Base-by-base conservation (phyloP, 2,329 filamentous ascomycete genomes). In the Aureobasidium sp. region DNA sequence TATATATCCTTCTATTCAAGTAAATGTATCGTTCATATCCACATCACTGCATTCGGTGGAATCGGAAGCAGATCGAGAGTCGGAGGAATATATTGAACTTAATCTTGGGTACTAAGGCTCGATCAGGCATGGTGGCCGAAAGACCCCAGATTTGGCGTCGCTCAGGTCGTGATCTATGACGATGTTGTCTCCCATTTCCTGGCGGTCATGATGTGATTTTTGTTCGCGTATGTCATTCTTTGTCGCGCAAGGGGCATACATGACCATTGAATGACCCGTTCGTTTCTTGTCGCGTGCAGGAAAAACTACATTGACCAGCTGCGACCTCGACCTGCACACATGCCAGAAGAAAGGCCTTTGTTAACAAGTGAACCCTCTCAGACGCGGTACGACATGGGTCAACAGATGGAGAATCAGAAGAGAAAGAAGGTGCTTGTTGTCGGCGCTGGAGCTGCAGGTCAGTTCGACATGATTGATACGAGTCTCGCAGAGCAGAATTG, bases 391-490 rank as follows among this genome's bases (percentile, higher is more conserved):
- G 69, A 73, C 49, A 74, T 71, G 70, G 67, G 66, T 25, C 68
- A 68, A 57, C 69, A 67, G 11, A 68, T 72, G 66, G 72, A 74
- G 63, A 66, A 66, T n/a, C 71, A 73, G 66, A 69, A 69, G 61
- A 63, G 62, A 42, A 82, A 81, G 66, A 80, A 78, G 65, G 75
- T 87, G 25, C 77, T 83, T 11, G 77, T 87, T 29, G 78, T 88
- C 32, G 85, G 85, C 3, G 85, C 81, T 34, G 86, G 85, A 30
- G 84, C 84, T 41, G 82, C 85, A 48, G 85, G 85, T 71, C 84
- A 81, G 82, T 79, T 3, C 2, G 27, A 21, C 30, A 81, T 66
- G 16, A 41, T 47, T 34, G 44, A 34, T 58, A 8, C 16, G 5
- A 32, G 13, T 39, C 4, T 8, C 16, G 32, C 42, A 58, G 47